Evolutionary conservation across 495 filamentous ascomycete species (phyloP), one percentile per base, ranked within the genome.

Genomic region (Jackrogersella multiformis): DNA sequence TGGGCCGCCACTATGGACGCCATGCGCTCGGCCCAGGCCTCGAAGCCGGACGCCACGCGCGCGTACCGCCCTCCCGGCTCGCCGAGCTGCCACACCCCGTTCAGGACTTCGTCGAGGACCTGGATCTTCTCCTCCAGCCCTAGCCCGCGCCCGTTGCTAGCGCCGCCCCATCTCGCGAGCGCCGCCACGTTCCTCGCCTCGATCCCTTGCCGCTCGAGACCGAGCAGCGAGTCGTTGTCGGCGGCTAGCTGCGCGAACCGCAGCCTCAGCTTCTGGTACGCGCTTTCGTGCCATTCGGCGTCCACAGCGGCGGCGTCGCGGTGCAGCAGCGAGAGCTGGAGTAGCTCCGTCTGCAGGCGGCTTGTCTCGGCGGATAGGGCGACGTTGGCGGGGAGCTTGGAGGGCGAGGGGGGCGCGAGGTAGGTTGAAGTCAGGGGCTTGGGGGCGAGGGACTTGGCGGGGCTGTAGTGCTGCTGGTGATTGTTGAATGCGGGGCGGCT

Each of bases 281-380:
- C 85, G 68, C 81, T 84, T 1, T 57, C 74, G 48, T 77, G 74
- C 85, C 85, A 88, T 44, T 79, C 72, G 8, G 41, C 48, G 8
- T 59, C 64, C 38, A 74, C 73, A 9, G 35, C 55, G 6, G 62
- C 57, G 13, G 81, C 80, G 45, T 75, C 74, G 51, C 80, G 82
- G 77, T 92, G 89, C 10, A 93, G 77, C 8, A 94, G 79, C 70
- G 87, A 86, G 4, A 94, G 77, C 70, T 92, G 90, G 20, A 93
- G 78, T 18, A 95, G 81, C 69, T 93, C 89, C 0, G 88, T 87
- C 70, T 93, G 90, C 26, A 92, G 70, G 18, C 84, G 80, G 36
- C 84, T 80, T 4, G 84, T 84, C 70, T 91, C 89, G 49, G 87
- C 84, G 0, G 86, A 84, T 53, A 84, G 60, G 23, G 82, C 82